These are phyloP conservation scores for Penicillium soppii DNA, from an alignment of 495 filamentous ascomycete species.

Conservation along the genomic window DNA sequence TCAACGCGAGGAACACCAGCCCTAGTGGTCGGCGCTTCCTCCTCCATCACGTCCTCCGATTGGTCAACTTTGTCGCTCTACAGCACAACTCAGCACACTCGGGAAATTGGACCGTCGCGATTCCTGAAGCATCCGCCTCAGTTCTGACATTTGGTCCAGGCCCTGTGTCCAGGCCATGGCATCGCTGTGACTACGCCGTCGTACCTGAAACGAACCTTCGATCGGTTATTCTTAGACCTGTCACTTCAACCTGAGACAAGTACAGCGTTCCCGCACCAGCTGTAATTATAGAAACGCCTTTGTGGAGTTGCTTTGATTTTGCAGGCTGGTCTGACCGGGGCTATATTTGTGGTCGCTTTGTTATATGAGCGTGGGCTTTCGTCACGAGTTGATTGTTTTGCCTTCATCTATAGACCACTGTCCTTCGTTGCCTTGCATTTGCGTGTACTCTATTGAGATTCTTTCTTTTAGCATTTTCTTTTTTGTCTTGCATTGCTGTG, in stretches of 20 bases:
- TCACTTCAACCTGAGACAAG: constrained; percentile 26
- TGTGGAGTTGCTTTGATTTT: constrained; percentile 11
- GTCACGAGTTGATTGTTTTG: not conserved
- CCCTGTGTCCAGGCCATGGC: constrained; percentile 10
- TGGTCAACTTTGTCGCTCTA: constrained; percentile 23
- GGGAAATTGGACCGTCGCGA: constrained; percentile 22
- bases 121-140: constrained; percentile 25
- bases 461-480: constrained; percentile 13
- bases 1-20: constrained; percentile 14
- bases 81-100: constrained; percentile 12
- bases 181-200: constrained; percentile 9
- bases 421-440: constrained; percentile 22
- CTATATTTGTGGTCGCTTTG: not conserved
- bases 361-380: constrained; percentile 6
- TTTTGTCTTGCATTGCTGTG: constrained; percentile 1
- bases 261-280: constrained; percentile 8
- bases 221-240: constrained; percentile 26
- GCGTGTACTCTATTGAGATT: constrained; percentile 20
- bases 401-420: constrained; percentile 7
- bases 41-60: constrained; percentile 12
- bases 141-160: constrained; percentile 9
- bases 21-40: constrained; percentile 22
- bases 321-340: constrained; percentile 5
- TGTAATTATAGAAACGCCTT: constrained; percentile 28
- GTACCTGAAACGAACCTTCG: constrained; percentile 22